A percentile compares a stretch with the other conserved stretches of the same genome.
phyloP scores from a whole-genome alignment of 495 filamentous ascomycete genomes.

The Xylaria intraflava region DNA sequence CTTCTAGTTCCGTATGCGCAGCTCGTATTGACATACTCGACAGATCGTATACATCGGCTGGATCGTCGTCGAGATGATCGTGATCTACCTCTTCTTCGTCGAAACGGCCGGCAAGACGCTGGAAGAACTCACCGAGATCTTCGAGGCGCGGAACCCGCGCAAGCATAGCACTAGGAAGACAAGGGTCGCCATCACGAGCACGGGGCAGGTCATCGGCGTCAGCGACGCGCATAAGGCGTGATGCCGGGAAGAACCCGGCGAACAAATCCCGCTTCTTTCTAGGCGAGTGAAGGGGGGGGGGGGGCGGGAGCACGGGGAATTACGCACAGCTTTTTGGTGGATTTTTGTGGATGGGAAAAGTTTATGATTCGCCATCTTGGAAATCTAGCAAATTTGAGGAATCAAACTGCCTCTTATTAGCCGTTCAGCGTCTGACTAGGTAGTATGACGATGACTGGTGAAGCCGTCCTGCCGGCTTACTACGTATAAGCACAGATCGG shows the following conservation, averaged over 20 bases:
- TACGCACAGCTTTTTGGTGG: too few relatives aligned
- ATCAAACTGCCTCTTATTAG: too few relatives aligned
- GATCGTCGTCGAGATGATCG: slow-evolving; percentile 39
- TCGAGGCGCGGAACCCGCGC: slow-evolving; percentile 50
- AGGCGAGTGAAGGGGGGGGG: too few relatives aligned
- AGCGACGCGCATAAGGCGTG: slow-evolving; percentile 5
- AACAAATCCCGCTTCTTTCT: too few relatives aligned
- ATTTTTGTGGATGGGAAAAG: too few relatives aligned
- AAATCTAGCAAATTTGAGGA: too few relatives aligned
- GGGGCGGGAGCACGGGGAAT: neutral
- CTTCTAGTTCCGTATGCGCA: neutral
- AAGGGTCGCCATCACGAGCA: slow-evolving; percentile 19
- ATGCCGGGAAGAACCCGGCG: too few relatives aligned
- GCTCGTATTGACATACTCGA: slow-evolving; percentile 10
- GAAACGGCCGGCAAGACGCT: slow-evolving; percentile 64
- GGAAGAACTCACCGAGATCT: slow-evolving; percentile 62
- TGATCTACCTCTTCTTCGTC: slow-evolving; percentile 61
- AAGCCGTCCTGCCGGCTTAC: too few relatives aligned
- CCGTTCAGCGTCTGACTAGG: too few relatives aligned
- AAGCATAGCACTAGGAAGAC: slow-evolving; percentile 47
- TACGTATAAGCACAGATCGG: too few relatives aligned
- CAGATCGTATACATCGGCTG: slow-evolving; percentile 48
- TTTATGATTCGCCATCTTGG: too few relatives aligned
- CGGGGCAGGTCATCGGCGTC: slow-evolving; percentile 7
- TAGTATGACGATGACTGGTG: too few relatives aligned